A percentile compares a stretch with the other conserved stretches of the same genome.
These are phyloP conservation scores for Strigomonas culicis DNA, from an alignment of 208 protist species.

Conservation along the genomic window DNA sequence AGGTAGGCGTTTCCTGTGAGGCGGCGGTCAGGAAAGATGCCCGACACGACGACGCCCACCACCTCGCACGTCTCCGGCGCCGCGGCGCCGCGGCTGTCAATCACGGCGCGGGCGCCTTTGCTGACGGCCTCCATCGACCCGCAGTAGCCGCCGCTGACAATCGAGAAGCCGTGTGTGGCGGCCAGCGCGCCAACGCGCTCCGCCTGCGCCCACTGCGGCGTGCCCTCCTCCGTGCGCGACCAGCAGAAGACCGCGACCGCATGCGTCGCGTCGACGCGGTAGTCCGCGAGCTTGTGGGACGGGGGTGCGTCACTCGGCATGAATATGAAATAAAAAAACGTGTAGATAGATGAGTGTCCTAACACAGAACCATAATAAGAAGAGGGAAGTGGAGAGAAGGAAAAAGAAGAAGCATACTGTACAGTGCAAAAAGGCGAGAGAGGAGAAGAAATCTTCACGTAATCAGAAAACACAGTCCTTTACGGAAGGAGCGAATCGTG, in stretches of 20 bases:
- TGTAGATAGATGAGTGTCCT: no score
- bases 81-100: constrained; percentile 17
- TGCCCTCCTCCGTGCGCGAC: constrained; percentile 46
- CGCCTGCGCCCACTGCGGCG: constrained; percentile 42
- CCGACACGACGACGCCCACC: constrained; percentile 47
- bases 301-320: no score
- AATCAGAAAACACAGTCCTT: not conserved
- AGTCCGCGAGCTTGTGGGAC: constrained; percentile 27
- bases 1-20: constrained; percentile 57
- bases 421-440: not conserved
- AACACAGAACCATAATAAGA: no score
- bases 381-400: constrained; percentile 1
- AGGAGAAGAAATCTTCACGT: not conserved
- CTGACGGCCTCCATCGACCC: constrained; percentile 75
- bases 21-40: constrained; percentile 48
- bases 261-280: constrained; percentile 27
- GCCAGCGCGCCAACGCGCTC: constrained; percentile 39
- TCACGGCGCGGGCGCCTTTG: constrained; percentile 47
- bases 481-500: not conserved
- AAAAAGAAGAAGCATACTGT: not conserved
- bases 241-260: constrained; percentile 61
- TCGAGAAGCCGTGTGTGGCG: constrained; percentile 40
- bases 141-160: constrained; percentile 66
- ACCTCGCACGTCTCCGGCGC: constrained; percentile 20
- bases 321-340: no score